Evolutionary conservation across 805 yeast genomes (phyloP).

Genomic region (Saccharomycopsis capsularis): DNA sequence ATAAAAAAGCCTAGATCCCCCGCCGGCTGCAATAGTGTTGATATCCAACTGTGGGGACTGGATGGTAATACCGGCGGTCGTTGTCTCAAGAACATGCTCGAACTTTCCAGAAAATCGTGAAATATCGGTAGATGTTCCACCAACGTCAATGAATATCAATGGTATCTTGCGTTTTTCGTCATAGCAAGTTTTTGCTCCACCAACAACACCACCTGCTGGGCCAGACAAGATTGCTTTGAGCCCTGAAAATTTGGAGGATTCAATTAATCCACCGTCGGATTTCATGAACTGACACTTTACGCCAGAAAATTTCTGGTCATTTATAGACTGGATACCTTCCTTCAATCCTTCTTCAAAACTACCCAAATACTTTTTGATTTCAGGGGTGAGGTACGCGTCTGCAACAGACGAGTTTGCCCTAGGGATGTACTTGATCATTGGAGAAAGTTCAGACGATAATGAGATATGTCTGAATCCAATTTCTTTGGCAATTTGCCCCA

Average conservation of each 20-base stretch:
- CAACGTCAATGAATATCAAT: conserved; percentile 81
- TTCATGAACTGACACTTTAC: conserved; percentile 81
- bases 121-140: conserved; percentile 86
- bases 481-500: conserved; percentile 53
- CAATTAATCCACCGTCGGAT: conserved; percentile 91
- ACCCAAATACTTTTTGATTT: conserved; percentile 54
- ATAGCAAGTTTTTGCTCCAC: conserved; percentile 79
- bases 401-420: conserved; percentile 74
- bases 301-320: conserved; percentile 35
- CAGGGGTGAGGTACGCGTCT: conserved; percentile 81
- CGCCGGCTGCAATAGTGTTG: conserved; percentile 81
- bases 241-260: conserved; percentile 79
- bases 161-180: conserved; percentile 48
- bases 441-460: conserved; percentile 59
- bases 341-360: conserved; percentile 57
- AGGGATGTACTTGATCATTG: conserved; percentile 72
- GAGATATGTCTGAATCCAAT: conserved; percentile 68
- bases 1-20: conserved; percentile 64
- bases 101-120: conserved; percentile 65
- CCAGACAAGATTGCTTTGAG: conserved; percentile 85
- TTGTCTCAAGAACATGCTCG: conserved; percentile 77
- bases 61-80: conserved; percentile 76
- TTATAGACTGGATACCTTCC: conserved; percentile 37
- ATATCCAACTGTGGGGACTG: conserved; percentile 82
- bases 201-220: conserved; percentile 98